Conservation (phyloP, 129 eudicot species). For the Flaveria trinervia region DNA sequence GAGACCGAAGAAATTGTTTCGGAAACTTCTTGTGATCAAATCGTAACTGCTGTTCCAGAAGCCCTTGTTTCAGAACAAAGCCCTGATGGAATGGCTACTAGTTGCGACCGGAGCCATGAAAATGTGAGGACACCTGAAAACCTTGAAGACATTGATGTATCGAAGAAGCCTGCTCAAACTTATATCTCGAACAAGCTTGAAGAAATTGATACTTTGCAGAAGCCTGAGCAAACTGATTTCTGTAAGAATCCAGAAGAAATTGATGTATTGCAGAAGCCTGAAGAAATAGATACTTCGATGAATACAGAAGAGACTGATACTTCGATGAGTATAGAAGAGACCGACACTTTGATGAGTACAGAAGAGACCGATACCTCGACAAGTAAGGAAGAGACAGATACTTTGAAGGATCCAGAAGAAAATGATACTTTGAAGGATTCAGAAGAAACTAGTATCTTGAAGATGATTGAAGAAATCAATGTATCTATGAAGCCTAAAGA, state of each 20-base stretch:
- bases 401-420: background rate
- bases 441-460: conserved; percentile 1
- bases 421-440: background rate
- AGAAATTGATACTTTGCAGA: background rate
- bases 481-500: background rate
- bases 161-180: background rate
- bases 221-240: background rate
- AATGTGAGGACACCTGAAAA: background rate
- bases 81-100: background rate
- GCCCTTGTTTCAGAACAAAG: conserved; percentile 2
- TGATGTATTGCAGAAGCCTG: background rate
- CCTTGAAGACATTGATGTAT: background rate
- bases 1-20: background rate
- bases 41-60: background rate
- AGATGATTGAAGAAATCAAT: conserved; percentile 11
- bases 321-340: background rate
- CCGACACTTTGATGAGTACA: too few relatives aligned
- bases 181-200: background rate
- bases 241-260: background rate
- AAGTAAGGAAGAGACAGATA: background rate
- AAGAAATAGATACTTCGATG: background rate
- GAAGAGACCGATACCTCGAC: background rate
- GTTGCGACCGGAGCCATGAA: background rate
- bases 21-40: background rate
- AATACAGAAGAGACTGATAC: background rate